Percentiles rank a stretch among this genome's conserved stretches.
phyloP scores from a whole-genome alignment of 768 basidiomycete genomes.

The Xanthoconium purpureum region DNA sequence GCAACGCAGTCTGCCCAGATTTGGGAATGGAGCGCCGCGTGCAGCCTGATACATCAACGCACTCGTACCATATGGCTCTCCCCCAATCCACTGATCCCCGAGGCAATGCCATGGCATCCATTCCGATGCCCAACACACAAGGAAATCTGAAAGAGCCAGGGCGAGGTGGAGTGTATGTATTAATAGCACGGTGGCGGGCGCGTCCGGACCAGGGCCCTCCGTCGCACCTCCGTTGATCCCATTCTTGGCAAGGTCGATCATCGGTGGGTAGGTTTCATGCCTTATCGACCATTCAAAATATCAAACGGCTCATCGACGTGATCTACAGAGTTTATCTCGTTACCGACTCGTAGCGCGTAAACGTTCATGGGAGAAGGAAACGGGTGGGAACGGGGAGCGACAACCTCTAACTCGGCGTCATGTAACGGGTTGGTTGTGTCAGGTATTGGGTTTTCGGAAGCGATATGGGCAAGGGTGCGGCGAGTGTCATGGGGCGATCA shows the following conservation, averaged over 20 bases:
- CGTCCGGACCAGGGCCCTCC: conserved; percentile 2
- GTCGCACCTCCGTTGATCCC: conserved; percentile 10
- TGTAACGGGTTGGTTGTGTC: not conserved
- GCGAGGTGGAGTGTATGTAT: not conserved
- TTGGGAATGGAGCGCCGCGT: not conserved
- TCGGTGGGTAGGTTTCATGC: not conserved
- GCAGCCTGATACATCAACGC: not conserved
- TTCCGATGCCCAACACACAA: not conserved
- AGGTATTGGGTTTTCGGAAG: not conserved
- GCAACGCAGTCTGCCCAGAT: not conserved
- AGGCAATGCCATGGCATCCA: not conserved
- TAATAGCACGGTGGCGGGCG: not conserved
- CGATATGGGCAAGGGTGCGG: not conserved
- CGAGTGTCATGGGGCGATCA: not conserved
- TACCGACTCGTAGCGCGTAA: not conserved
- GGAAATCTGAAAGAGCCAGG: not conserved
- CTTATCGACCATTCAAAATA: not conserved
- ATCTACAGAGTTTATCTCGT: not conserved
- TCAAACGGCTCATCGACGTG: not conserved
- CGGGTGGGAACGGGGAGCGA: not conserved
- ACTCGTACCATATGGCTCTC: not conserved
- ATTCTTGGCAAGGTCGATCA: conserved; percentile 6
- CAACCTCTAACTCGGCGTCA: not conserved
- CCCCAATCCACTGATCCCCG: not conserved
- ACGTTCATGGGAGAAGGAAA: not conserved